These are phyloP conservation scores for Epichloe coenophiala DNA, from an alignment of 2,329 filamentous ascomycete species.

Conservation along the genomic window DNA sequence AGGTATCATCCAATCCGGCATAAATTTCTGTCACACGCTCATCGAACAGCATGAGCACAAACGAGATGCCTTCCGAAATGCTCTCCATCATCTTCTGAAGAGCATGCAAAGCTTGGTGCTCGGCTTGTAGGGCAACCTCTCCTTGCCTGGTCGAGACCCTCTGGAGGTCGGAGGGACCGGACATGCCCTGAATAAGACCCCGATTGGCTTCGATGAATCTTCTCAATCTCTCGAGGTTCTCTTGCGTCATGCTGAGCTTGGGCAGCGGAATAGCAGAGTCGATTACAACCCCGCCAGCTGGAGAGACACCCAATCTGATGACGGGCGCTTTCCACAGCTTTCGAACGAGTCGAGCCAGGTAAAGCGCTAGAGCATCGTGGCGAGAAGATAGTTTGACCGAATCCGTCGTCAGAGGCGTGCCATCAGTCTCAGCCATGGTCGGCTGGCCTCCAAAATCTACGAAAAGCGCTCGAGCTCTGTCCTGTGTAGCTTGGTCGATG, in stretches of 20 bases:
- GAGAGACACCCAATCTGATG: slow-evolving; percentile 37
- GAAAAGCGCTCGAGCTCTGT: slow-evolving; percentile 74
- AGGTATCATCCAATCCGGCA: slow-evolving; percentile 54
- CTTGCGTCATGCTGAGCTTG: slow-evolving; percentile 67
- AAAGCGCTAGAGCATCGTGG: slow-evolving; percentile 77
- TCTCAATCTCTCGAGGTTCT: slow-evolving; percentile 63
- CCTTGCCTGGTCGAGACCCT: slow-evolving; percentile 72
- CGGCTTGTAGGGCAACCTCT: slow-evolving; percentile 81
- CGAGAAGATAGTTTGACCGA: slow-evolving; percentile 77
- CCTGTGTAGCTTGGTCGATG: slow-evolving; percentile 73
- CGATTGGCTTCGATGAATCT: slow-evolving; percentile 81
- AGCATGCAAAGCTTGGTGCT: slow-evolving; percentile 83
- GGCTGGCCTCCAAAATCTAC: slow-evolving; percentile 88
- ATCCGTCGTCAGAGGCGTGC: slow-evolving; percentile 60
- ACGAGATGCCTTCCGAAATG: slow-evolving; percentile 93
- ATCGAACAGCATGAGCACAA: slow-evolving; percentile 87
- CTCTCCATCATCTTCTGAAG: slow-evolving; percentile 75
- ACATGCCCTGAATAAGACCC: slow-evolving; percentile 81
- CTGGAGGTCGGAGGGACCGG: slow-evolving; percentile 77
- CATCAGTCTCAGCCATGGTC: slow-evolving; percentile 63
- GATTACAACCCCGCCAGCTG: slow-evolving; percentile 49
- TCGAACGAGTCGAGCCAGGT: slow-evolving; percentile 76
- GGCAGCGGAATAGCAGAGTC: slow-evolving; percentile 49
- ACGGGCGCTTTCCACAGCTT: slow-evolving; percentile 78
- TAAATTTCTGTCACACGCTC: slow-evolving; percentile 86